phyloP scores from a whole-genome alignment of 225 moss, liverwort and hornwort species.

The Rhytidiadelphus loreus region DNA sequence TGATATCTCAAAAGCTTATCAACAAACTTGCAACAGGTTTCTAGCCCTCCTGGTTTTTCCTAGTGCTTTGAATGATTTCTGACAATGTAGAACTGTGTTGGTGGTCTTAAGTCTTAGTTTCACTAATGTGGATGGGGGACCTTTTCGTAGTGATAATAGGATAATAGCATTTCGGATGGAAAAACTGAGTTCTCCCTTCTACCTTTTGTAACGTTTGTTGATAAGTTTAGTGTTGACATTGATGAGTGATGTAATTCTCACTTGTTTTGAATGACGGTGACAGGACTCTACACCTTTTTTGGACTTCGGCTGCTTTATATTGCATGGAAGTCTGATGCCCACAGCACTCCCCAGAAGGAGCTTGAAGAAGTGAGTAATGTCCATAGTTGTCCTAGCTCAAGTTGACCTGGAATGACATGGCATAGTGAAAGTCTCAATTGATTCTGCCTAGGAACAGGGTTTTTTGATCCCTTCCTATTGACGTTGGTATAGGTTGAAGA shows the following conservation, averaged over 20 bases:
- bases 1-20: constrained; percentile 77
- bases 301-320: constrained; percentile 85
- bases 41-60: background rate
- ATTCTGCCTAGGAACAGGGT: background rate
- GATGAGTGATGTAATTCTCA: background rate
- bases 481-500: constrained; percentile 70
- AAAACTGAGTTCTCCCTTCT: background rate
- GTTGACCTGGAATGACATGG: background rate
- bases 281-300: constrained; percentile 96
- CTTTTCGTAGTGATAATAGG: background rate
- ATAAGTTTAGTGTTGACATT: background rate
- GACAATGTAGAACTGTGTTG: background rate
- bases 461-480: background rate
- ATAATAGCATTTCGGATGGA: background rate
- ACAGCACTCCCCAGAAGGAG: constrained; percentile 86
- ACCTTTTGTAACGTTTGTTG: background rate
- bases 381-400: background rate
- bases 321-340: constrained; percentile 79
- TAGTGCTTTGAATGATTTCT: background rate
- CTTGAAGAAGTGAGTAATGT: constrained; percentile 71
- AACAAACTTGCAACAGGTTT: constrained; percentile 90
- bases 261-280: background rate
- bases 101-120: background rate
- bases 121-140: background rate
- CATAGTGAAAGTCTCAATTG: background rate